Conservation (phyloP, 805 yeast species). For the Candida palmyrensis region DNA sequence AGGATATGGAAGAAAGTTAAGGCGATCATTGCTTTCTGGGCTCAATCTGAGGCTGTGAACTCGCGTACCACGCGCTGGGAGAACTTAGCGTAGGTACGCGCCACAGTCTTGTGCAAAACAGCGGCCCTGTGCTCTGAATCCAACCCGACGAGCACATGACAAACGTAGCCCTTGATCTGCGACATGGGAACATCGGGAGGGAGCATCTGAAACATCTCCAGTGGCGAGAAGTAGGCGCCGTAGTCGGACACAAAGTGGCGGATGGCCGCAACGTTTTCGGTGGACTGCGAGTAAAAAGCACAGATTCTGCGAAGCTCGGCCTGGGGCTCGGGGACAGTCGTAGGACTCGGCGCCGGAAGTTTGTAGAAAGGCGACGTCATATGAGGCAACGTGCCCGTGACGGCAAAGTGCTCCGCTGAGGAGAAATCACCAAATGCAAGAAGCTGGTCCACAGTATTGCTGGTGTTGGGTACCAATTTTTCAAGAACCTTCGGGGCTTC, state of each 20-base stretch:
- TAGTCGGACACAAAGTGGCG: constrained; percentile 23
- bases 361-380: constrained; percentile 15
- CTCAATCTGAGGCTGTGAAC: too few relatives aligned
- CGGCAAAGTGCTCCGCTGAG: constrained; percentile 28
- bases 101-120: constrained; percentile 21
- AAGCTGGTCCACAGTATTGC: constrained; percentile 5
- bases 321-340: too few relatives aligned
- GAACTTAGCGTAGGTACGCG: constrained; percentile 22
- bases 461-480: too few relatives aligned
- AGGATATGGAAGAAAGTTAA: not conserved
- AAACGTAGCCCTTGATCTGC: constrained; percentile 23
- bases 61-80: constrained; percentile 14
- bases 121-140: constrained; percentile 13
- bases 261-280: constrained; percentile 12
- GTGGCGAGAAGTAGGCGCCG: constrained; percentile 17
- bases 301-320: too few relatives aligned
- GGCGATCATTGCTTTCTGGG: too few relatives aligned
- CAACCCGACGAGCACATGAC: constrained; percentile 14
- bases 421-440: constrained; percentile 25
- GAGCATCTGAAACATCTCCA: constrained; percentile 21
- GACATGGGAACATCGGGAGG: constrained; percentile 28
- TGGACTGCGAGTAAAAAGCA: too few relatives aligned
- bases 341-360: not conserved
- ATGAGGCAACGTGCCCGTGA: constrained; percentile 16
- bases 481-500: not conserved